Conservation (phyloP, 305 asterid genomes). For the Lippia alba region DNA sequence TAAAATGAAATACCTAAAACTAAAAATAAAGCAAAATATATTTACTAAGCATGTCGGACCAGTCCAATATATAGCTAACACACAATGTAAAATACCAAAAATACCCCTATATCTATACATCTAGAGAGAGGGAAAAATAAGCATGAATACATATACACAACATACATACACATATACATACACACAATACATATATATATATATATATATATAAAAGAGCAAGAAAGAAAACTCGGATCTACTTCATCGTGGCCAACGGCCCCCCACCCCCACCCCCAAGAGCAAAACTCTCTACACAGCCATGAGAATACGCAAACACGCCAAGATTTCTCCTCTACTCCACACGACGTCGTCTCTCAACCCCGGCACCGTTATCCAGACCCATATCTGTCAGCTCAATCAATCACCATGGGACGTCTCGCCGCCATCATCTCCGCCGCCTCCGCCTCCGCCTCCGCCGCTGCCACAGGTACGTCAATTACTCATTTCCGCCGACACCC, state of each 20-base stretch:
- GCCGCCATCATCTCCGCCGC: constrained; percentile 30
- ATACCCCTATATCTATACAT: no score
- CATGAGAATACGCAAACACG: constrained; percentile 59
- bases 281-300: not conserved
- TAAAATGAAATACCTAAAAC: no score
- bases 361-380: constrained; percentile 14
- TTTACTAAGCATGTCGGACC: no score
- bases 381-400: constrained; percentile 48
- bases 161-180: no score
- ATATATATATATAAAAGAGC: not conserved
- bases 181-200: no score
- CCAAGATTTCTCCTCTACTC: constrained; percentile 42
- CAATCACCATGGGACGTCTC: constrained; percentile 66
- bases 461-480: constrained; percentile 32
- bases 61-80: no score
- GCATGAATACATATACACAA: no score
- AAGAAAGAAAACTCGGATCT: not conserved
- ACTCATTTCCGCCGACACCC: not conserved
- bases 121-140: no score
- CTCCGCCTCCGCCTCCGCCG: constrained; percentile 28
- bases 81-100: no score
- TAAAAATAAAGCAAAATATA: no score
- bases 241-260: constrained; percentile 9
- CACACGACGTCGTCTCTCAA: constrained; percentile 33
- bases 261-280: not conserved